A percentile compares a stretch with the other conserved stretches of the same genome.
Conservation (phyloP, 371 early-diverging fungal genomes). For the Mucor lusitanicus region DNA sequence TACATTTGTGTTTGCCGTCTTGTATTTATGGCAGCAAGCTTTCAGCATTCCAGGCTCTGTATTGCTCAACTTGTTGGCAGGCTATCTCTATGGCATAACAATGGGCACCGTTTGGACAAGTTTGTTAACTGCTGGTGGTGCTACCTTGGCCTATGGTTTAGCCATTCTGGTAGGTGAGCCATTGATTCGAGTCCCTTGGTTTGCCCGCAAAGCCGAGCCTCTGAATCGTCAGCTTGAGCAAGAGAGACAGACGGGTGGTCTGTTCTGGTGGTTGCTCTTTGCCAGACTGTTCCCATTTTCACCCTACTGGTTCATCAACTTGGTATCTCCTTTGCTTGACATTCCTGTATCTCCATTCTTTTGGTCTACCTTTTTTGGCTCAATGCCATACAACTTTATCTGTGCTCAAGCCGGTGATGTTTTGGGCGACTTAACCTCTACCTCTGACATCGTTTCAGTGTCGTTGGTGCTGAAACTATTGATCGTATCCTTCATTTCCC, state of each 20-base stretch:
- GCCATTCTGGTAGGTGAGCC: conserved; percentile 48
- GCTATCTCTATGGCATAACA: conserved; percentile 45
- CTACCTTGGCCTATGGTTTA: conserved; percentile 47
- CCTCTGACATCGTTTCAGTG: conserved; percentile 48
- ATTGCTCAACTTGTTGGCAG: conserved; percentile 44
- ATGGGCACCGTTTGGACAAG: conserved; percentile 45
- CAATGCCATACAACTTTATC: conserved; percentile 51
- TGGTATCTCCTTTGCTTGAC: conserved; percentile 47
- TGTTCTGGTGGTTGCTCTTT: conserved; percentile 56
- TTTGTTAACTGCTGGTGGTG: conserved; percentile 44
- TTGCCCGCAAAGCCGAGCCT: conserved; percentile 31
- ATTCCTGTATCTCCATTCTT: conserved; percentile 51
- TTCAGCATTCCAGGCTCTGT: conserved; percentile 54
- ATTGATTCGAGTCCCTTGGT: conserved; percentile 46
- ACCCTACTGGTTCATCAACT: conserved; percentile 58
- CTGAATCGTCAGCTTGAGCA: conserved; percentile 36
- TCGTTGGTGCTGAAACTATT: conserved; percentile 42
- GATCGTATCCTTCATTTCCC: conserved; percentile 44
- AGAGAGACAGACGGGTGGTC: conserved; percentile 27
- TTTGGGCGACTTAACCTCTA: conserved; percentile 46
- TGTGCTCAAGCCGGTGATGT: conserved; percentile 54
- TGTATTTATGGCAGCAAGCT: conserved; percentile 57
- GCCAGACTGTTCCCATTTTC: conserved; percentile 49
- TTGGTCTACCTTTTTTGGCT: conserved; percentile 50
- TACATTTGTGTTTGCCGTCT: conserved; percentile 39